Evolutionary conservation across 331 rosid genomes (phyloP), one percentile per base, ranked within the genome.

Genomic region (Quercus lobata): DNA sequence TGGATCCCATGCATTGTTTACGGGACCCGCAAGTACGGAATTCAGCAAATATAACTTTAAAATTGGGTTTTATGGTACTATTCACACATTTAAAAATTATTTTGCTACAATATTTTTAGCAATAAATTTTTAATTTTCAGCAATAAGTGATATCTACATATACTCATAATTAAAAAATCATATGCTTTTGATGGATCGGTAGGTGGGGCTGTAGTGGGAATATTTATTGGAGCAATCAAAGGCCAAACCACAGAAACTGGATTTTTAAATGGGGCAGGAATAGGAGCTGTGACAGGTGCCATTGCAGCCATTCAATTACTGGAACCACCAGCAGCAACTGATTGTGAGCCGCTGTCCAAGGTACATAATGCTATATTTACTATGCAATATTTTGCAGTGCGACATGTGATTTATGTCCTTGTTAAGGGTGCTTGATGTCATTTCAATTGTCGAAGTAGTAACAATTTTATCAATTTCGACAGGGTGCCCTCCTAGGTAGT

Each of bases 181-280:
- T 21, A 27, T 24, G 46, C 15, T 21, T 27, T 6, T 12, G 7
- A 49, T 49, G 53, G 46, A 60, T 71, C 27, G 78, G 57, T 44
- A 86, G 89, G 86, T 68, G 89, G 89, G 57, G 83, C 83, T 73
- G 1, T 77, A 5, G 46, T 76, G 78, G 89, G 87, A 69, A 54
- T 74, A 73, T 60, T 83, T 69, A 74, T 79, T 79, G 89, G 89
- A 35, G 86, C 89, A 46, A 69, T 86, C 68, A 80, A 62, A 74
- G 89, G 87, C 60, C 89, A 86, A 71, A 82, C 84, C 7, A 86
- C 89, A 70, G 89, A 86, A 76, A 79, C 84, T 24, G 89, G 89
- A 34, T 68, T 86, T 30, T 19, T 83, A 30, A 60, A 37, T 60
- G 89, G 86, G 25, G 84, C 86, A 16, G 57, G 73, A 17, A 79